These are phyloP conservation scores for Penicillium digitatum DNA, from an alignment of 2,329 filamentous ascomycete species.

Conservation along the genomic window DNA sequence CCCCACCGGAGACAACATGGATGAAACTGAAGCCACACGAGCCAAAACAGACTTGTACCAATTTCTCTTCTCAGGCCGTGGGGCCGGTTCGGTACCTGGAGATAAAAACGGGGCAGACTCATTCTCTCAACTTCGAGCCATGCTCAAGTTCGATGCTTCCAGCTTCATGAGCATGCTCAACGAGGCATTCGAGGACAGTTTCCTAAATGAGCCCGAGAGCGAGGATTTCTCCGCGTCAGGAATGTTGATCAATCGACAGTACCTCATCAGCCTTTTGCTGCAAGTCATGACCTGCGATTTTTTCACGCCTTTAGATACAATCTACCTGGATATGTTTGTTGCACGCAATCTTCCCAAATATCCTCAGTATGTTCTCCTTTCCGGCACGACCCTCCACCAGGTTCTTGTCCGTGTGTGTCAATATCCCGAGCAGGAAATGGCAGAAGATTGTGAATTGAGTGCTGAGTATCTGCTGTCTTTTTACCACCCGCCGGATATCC, in stretches of 20 bases:
- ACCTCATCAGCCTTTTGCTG: slow-evolving; percentile 82
- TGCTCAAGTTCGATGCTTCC: slow-evolving; percentile 82
- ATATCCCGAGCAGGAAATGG: slow-evolving; percentile 74
- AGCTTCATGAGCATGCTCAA: slow-evolving; percentile 95
- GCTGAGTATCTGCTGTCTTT: slow-evolving; percentile 91
- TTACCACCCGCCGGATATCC: slow-evolving; percentile 82
- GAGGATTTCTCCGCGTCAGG: slow-evolving; percentile 54
- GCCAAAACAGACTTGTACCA: slow-evolving; percentile 89
- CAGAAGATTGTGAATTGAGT: slow-evolving; percentile 94
- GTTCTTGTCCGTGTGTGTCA: slow-evolving; percentile 79
- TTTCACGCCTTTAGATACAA: slow-evolving; percentile 75
- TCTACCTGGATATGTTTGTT: slow-evolving; percentile 98
- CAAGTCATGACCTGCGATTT: slow-evolving; percentile 74
- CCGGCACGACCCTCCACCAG: slow-evolving; percentile 76
- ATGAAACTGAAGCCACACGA: slow-evolving; percentile 65
- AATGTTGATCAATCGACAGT: slow-evolving; percentile 80
- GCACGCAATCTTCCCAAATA: slow-evolving; percentile 95
- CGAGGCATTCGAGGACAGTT: slow-evolving; percentile 93
- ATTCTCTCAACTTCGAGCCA: slow-evolving; percentile 78
- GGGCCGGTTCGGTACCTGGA: slow-evolving; percentile 13
- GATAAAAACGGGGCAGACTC: slow-evolving; percentile 61
- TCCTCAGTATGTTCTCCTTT: slow-evolving; percentile 87
- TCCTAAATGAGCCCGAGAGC: slow-evolving; percentile 74
- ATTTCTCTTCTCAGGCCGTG: slow-evolving; percentile 82
- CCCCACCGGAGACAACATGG: slow-evolving; percentile 73